Base-by-base conservation (phyloP, 495 filamentous ascomycete species). In the Xylaria castorea region DNA sequence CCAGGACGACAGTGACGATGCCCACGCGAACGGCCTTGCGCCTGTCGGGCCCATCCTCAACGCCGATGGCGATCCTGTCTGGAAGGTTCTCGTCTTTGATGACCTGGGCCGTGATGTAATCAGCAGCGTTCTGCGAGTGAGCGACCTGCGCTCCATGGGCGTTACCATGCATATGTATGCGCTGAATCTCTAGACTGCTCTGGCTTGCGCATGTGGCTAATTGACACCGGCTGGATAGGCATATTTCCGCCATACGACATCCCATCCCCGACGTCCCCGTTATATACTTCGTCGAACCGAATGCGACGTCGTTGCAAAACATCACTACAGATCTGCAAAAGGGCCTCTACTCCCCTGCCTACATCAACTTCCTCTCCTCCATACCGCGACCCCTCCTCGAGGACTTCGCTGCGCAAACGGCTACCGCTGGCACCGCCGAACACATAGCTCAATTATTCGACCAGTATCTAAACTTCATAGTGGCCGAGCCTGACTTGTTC, bases 381-480 rank as follows among this genome's bases (percentile, higher is more conserved):
- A 92, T 99, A 73, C 94, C 96, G 2, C 89, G 97, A 63, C 92
- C 94, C 18, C 86, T 99, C 32, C 90, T 99, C 65, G 97, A 99
- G 85, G 95, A 98, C 73, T 98, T 98, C 79, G 97, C 95, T 9
- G 87, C 91, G 22, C 90, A 97, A 78, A 95, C 96, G 46, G 97
- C 93, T 1, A 82, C 92, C 27, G 90, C 92, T 25, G 92, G 91
- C 16, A 96, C 94, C 3, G 89, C 94, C 3, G 95, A 98, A 75
- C 90, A 91, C 73, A 92, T 99, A 66, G 89, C 94, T 20, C 95
- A 97, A 76, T 90, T 99, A 44, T 99, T 91, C 76, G 97, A 99
- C 79, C 97, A 99, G 78, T 98, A 98, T 72, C 87, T 99, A 50
- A 99, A 99, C 79, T 99, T 98, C 79, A 92, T 98, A 69, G 95